Conservation (phyloP, 768 basidiomycete species). For the Peribolospora kevripleyi region DNA sequence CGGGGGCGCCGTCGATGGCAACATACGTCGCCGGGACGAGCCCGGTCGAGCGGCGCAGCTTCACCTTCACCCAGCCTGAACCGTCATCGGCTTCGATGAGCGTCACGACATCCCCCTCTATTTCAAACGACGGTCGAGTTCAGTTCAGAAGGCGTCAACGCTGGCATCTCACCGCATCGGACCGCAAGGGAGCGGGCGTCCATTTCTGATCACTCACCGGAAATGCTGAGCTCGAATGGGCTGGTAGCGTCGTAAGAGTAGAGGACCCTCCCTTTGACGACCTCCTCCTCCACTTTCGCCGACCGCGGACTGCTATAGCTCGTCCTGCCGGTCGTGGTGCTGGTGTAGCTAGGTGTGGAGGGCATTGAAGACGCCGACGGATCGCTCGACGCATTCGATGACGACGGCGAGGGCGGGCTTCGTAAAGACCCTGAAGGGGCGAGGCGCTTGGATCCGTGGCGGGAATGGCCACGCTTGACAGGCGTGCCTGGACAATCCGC, state of each 20-base stretch:
- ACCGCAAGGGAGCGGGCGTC: neutral
- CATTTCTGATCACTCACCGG: constrained; percentile 22
- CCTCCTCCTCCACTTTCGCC: too few relatives aligned
- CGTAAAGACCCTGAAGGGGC: too few relatives aligned
- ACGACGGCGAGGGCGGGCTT: too few relatives aligned
- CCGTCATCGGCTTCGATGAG: constrained; percentile 62
- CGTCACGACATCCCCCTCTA: constrained; percentile 40
- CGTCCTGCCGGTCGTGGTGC: too few relatives aligned
- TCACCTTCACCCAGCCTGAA: constrained; percentile 64
- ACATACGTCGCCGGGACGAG: constrained; percentile 70
- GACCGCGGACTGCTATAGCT: too few relatives aligned
- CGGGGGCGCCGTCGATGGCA: neutral
- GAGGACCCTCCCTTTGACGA: constrained; percentile 30
- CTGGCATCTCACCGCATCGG: neutral
- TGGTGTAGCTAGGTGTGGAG: too few relatives aligned
- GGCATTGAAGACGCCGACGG: too few relatives aligned
- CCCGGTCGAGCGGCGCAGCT: constrained; percentile 36
- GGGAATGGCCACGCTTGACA: too few relatives aligned
- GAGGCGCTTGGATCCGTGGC: too few relatives aligned
- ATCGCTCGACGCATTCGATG: too few relatives aligned
- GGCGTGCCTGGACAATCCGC: too few relatives aligned
- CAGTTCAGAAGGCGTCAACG: neutral
- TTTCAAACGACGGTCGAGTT: neutral
- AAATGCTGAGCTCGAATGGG: constrained; percentile 46
- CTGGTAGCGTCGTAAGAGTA: constrained; percentile 55